A percentile compares a stretch with the other conserved stretches of the same genome.
phyloP scores from a whole-genome alignment of 768 basidiomycete genomes.

The Hericium rajendrae region DNA sequence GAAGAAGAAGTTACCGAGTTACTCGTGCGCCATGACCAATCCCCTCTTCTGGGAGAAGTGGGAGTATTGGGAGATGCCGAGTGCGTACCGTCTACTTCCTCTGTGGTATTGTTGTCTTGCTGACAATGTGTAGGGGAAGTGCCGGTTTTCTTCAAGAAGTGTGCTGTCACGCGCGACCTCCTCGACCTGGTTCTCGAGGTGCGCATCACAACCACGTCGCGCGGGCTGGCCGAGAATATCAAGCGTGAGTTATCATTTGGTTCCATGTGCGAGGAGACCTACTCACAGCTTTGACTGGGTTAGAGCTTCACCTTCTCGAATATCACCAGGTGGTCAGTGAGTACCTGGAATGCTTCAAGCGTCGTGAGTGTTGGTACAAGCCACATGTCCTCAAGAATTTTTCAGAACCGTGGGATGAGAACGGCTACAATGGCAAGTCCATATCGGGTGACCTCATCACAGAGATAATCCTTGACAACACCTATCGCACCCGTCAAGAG shows the following conservation, averaged over 20 bases:
- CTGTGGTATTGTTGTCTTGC: no score
- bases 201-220: neutral
- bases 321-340: neutral
- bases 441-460: neutral
- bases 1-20: neutral
- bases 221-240: neutral
- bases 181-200: neutral
- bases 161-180: neutral
- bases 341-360: neutral
- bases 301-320: neutral
- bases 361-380: neutral
- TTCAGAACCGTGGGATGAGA: neutral
- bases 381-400: neutral
- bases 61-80: neutral
- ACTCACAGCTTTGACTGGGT: no score
- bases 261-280: no score
- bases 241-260: no score
- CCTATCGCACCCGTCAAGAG: neutral
- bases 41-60: neutral
- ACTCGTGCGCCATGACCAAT: neutral
- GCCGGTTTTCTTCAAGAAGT: neutral
- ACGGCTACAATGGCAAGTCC: neutral
- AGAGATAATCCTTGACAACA: neutral
- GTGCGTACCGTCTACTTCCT: no score
- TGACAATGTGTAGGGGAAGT: neutral